phyloP scores from a whole-genome alignment of 768 basidiomycete species.

The Serendipita vermifera region DNA sequence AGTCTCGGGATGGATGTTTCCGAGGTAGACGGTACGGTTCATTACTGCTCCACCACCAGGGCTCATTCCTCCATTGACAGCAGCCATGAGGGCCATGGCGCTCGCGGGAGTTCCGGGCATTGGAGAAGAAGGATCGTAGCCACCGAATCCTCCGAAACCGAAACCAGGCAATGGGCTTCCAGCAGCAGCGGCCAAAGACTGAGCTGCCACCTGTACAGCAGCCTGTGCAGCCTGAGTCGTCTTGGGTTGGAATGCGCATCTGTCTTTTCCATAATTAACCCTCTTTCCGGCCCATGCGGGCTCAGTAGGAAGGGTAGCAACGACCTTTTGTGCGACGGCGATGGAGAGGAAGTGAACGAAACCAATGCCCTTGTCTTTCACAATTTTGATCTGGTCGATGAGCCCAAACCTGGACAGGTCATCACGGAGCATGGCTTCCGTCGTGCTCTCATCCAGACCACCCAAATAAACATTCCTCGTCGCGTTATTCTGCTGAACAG shows the following conservation, averaged over 20 bases:
- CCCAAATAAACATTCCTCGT: constrained; percentile 95
- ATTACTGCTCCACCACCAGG: constrained; percentile 27
- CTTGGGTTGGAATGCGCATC: constrained; percentile 95
- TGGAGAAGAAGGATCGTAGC: constrained; percentile 40
- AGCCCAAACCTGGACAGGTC: constrained; percentile 86
- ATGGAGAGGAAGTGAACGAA: constrained; percentile 98
- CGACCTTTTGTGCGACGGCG: constrained; percentile 91
- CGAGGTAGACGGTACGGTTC: constrained; percentile 90
- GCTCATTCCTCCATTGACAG: constrained; percentile 18
- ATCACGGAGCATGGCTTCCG: constrained; percentile 84
- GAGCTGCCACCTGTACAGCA: constrained; percentile 71
- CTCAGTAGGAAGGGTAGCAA: constrained; percentile 82
- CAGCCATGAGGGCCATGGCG: constrained; percentile 26
- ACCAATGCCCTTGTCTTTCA: constrained; percentile 96
- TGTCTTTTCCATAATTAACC: constrained; percentile 97
- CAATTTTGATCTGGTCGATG: constrained; percentile 99
- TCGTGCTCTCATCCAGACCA: constrained; percentile 77
- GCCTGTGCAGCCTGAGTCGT: constrained; percentile 83
- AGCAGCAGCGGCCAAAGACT: constrained; percentile 29
- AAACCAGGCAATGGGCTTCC: constrained; percentile 14
- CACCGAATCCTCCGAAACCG: neutral
- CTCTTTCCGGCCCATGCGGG: constrained; percentile 91
- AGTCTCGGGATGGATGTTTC: constrained; percentile 94
- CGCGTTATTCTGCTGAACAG: constrained; percentile 85
- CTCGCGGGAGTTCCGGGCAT: constrained; percentile 24